Evolutionary conservation across 2,329 filamentous ascomycete species (phyloP), one percentile per base, ranked within the genome.

Genomic region (Aureobasidium sp.): DNA sequence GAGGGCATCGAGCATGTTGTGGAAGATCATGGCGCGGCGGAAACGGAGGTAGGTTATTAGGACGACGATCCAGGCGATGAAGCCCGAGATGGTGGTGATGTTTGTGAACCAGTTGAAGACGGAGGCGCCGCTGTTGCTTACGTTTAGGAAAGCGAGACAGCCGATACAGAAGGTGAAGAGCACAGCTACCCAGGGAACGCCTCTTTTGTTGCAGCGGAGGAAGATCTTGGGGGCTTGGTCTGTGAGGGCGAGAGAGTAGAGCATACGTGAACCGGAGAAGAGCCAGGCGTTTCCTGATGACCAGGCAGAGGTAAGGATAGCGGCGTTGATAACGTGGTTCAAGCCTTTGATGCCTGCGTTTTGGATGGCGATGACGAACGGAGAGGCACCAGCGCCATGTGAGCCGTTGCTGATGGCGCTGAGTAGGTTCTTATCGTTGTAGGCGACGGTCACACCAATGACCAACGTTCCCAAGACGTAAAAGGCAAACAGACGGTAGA

Each of bases 261-360:
- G 76, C 10, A 84, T 71, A 25, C 83, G 74, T 0, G 81, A 79
- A 0, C 81, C 82, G 1, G 81, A 81, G 66, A 83, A 85, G 1
- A 85, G 72, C 16, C 80, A 82, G 61, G 84, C 81, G 66, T 85
- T 86, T 5, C 80, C 82, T 0, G 83, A 82, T 5, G 80, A 82
- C 59, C 84, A 76, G 44, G 83, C 81, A 21, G 78, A 81, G 1
- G 82, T 85, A 72, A 85, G 75, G 61, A 85, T 81, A 34, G 85
- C 82, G 1, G 82, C 82, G 66, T 85, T 85, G 68, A 85, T 83
- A 68, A 85, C 61, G 21, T 51, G 47, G 44, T 59, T 58, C 2
- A 76, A 65, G 14, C 68, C 74, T 10, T 66, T 67, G 45, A 80
- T 81, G n/a, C 77, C 76, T 0, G 76, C 73, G 61, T 75, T 70